Evolutionary conservation across 805 yeast genomes (phyloP).

Genomic region (Starmera quercuum): DNA sequence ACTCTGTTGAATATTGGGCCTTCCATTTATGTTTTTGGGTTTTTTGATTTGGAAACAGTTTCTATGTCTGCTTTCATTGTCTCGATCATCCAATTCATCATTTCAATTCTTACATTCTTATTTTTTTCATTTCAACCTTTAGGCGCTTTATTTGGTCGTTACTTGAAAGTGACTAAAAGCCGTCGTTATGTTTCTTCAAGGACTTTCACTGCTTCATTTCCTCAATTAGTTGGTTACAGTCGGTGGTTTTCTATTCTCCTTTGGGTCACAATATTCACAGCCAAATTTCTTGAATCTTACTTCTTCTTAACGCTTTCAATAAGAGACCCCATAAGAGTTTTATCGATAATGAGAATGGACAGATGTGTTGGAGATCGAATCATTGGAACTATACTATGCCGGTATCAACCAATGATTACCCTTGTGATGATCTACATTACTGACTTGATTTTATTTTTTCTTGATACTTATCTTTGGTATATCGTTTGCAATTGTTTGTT

Average conservation of each 20-base stretch:
- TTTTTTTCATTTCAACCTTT: slow-evolving; percentile 57
- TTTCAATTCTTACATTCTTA: slow-evolving; percentile 48
- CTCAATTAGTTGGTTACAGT: slow-evolving; percentile 44
- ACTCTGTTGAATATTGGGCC: slow-evolving; percentile 45
- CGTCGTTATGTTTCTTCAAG: slow-evolving; percentile 45
- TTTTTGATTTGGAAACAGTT: slow-evolving; percentile 30
- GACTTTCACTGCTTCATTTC: slow-evolving; percentile 55
- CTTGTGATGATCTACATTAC: slow-evolving; percentile 47
- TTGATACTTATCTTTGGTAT: slow-evolving; percentile 84
- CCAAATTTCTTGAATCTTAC: slow-evolving; percentile 72
- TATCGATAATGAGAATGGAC: slow-evolving; percentile 47
- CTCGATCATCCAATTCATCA: slow-evolving; percentile 44
- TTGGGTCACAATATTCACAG: slow-evolving; percentile 59
- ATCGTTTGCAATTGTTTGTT: slow-evolving; percentile 71
- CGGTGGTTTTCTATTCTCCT: slow-evolving; percentile 55
- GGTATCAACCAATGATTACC: slow-evolving; percentile 48
- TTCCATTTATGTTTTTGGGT: slow-evolving; percentile 39
- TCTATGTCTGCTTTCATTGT: slow-evolving; percentile 32
- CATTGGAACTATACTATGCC: slow-evolving; percentile 47
- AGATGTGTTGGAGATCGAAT: slow-evolving; percentile 59
- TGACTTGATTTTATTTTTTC: slow-evolving; percentile 62
- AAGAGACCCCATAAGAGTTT: slow-evolving; percentile 66
- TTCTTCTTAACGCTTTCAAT: slow-evolving; percentile 69
- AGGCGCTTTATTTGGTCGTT: slow-evolving; percentile 42
- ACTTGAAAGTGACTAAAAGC: slow-evolving; percentile 31